A percentile compares a stretch with the other conserved stretches of the same genome.
phyloP scores from a whole-genome alignment of 2,329 filamentous ascomycete species.

The Colletotrichum ledebouriae region DNA sequence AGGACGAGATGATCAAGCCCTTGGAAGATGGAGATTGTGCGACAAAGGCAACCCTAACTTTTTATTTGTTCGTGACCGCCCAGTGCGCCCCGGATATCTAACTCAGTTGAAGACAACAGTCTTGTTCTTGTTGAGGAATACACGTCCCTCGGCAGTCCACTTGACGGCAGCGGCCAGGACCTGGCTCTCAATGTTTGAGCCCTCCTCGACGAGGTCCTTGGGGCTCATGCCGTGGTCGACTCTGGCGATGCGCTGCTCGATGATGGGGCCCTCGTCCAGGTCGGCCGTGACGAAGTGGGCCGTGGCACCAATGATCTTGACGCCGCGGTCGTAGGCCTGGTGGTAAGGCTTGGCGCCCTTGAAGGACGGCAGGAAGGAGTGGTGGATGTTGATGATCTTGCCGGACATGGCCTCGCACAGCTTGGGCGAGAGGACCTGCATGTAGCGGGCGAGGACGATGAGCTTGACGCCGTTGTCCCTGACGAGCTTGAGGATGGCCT shows the following conservation, averaged over 20 bases:
- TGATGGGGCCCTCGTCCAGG: constrained; percentile 88
- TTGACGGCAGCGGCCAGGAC: constrained; percentile 85
- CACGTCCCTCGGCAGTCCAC: constrained; percentile 83
- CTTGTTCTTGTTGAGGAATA: constrained; percentile 84
- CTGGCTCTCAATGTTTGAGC: constrained; percentile 87
- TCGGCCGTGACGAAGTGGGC: constrained; percentile 90
- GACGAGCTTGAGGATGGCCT: constrained; percentile 78
- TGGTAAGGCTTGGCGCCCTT: constrained; percentile 92
- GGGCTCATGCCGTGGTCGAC: constrained; percentile 83
- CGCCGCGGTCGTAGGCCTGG: constrained; percentile 86
- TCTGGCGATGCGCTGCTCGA: constrained; percentile 84
- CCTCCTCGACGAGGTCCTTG: constrained; percentile 82
- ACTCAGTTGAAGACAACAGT: constrained; percentile 78
- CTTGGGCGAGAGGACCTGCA: constrained; percentile 84
- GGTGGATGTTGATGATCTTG: constrained; percentile 93
- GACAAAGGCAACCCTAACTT: constrained; percentile 20
- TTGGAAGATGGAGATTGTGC: background rate
- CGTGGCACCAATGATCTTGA: constrained; percentile 90
- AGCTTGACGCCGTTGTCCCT: constrained; percentile 79
- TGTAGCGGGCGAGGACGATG: constrained; percentile 86
- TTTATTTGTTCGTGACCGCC: constrained; percentile 1
- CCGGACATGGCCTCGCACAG: constrained; percentile 85
- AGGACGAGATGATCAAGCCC: too few species aligned
- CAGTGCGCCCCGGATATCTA: background rate
- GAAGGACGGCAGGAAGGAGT: constrained; percentile 87